Evolutionary conservation across 2,329 filamentous ascomycete genomes (phyloP), one percentile per base, ranked within the genome.

Genomic region (Phialocephala sp.): DNA sequence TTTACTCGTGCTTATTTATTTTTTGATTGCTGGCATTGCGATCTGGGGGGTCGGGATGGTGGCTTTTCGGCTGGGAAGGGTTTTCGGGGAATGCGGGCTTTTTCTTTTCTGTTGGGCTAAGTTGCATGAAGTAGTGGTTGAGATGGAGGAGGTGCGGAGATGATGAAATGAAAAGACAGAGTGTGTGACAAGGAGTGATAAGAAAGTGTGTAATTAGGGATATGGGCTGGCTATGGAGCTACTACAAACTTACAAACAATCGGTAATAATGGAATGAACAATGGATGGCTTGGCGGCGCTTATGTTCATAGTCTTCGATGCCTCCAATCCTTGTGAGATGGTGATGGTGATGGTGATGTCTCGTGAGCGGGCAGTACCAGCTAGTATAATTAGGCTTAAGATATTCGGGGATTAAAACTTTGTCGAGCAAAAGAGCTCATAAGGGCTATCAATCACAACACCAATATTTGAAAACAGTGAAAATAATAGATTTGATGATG

Each of bases 11-110:
- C 24, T 54, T 12, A 5, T 20, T 39, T 57, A 2, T 39, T 54
- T 32, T n/a, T 36, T 27, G 52, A 36, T 45, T 27, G 52, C 41
- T 58, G 61, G 61, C 61, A 63, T 63, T 63, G 43, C 50, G 61
- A 55, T 55, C 54, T 60, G 18, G 45, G 59, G 58, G 57, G 61
- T 35, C 27, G 50, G 50, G 50, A 54, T 54, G 27, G 27, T n/a
- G 43, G 43, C n/a, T 47, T 47, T 47, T 47, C 20, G 43, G 37
- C n/a, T 11, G n/a, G 45, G 60, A 45, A 36, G 52, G 60, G 50
- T 47, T 58, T 50, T 27, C 50, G 24, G 50, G 50, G 27, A 24
- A 39, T 41, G 9, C 32, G 60, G 60, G 37, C 11, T 58, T 47
- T 20, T 24, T 35, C 36, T 57, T 32, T 32, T 8, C 24, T 54